A percentile compares a stretch with the other conserved stretches of the same genome.
phyloP scores from a whole-genome alignment of 768 basidiomycete species.

The Trametopsis cervina region DNA sequence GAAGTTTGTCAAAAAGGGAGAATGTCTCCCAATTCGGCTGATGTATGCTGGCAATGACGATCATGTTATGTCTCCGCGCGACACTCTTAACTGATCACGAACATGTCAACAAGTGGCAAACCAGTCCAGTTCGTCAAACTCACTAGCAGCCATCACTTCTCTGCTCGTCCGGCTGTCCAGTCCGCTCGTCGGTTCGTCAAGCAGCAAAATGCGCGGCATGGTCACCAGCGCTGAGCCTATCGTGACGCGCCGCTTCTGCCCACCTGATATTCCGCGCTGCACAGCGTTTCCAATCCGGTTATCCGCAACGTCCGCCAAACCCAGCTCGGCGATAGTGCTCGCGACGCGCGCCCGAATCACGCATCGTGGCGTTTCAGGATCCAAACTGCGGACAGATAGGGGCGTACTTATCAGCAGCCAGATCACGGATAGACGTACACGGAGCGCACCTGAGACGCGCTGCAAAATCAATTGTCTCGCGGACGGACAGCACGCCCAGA shows the following conservation, averaged over 20 bases:
- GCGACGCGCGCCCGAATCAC: constrained; percentile 36
- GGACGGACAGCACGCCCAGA: constrained; percentile 49
- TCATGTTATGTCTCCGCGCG: constrained; percentile 40
- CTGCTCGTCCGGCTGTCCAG: constrained; percentile 42
- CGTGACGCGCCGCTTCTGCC: constrained; percentile 58
- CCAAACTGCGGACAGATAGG: constrained; percentile 11
- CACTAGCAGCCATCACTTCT: constrained; percentile 35
- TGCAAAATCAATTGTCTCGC: constrained; percentile 47
- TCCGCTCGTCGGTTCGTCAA: constrained; percentile 59
- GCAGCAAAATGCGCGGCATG: constrained; percentile 49
- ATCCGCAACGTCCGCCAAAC: constrained; percentile 39
- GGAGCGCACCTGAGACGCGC: constrained; percentile 38
- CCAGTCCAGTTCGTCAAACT: constrained; percentile 10
- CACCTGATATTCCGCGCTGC: constrained; percentile 54
- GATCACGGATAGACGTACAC: not conserved
- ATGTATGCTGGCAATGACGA: constrained; percentile 61
- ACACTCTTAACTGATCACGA: constrained; percentile 29
- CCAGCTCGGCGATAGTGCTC: constrained; percentile 38
- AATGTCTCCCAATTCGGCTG: constrained; percentile 60
- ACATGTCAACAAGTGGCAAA: constrained; percentile 30
- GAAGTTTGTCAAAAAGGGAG: constrained; percentile 49
- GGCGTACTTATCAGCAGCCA: no score
- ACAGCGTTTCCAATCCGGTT: constrained; percentile 53
- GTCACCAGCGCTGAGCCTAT: constrained; percentile 57
- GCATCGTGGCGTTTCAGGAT: constrained; percentile 14